A percentile compares a stretch with the other conserved stretches of the same genome.
phyloP scores from a whole-genome alignment of 169 alveolate genomes.

The Toxoplasma gondii region DNA sequence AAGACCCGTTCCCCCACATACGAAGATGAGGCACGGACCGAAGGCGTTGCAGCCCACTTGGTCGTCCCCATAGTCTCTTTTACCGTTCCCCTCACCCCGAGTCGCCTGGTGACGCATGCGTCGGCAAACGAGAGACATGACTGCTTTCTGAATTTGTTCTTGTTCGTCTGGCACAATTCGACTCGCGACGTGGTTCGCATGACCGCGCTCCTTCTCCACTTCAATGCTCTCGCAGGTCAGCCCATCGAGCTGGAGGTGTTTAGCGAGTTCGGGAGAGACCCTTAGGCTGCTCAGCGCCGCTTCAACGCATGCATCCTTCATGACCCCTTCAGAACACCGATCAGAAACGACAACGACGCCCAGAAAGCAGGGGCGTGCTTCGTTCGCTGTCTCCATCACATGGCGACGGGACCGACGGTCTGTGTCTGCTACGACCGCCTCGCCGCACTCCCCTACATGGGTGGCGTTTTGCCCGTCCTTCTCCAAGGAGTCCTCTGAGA shows the following conservation, averaged over 20 bases:
- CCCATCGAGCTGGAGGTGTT: neutral
- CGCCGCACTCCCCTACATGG: too few species aligned
- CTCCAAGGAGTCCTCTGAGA: too few species aligned
- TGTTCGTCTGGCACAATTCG: neutral
- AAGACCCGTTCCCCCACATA: slow-evolving; percentile 30
- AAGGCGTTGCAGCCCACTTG: neutral
- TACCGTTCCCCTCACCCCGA: neutral
- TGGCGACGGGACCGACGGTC: neutral
- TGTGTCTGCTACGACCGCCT: neutral
- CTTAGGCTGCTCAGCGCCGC: neutral
- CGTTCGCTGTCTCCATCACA: neutral
- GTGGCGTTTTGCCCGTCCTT: too few species aligned
- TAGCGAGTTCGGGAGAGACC: neutral
- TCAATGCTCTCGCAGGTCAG: neutral
- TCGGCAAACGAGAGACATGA: neutral
- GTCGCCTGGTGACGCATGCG: neutral
- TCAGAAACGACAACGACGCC: slow-evolving; percentile 27
- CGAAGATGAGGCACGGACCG: neutral
- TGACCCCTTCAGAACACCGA: neutral
- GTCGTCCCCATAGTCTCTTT: neutral
- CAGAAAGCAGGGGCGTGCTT: neutral
- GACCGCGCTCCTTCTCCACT: neutral
- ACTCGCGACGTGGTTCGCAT: neutral
- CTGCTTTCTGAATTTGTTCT: neutral
- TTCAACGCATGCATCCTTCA: slow-evolving; percentile 7